Conservation (phyloP, 495 filamentous ascomycete genomes). For the Pyrenopolyporus hunteri region DNA sequence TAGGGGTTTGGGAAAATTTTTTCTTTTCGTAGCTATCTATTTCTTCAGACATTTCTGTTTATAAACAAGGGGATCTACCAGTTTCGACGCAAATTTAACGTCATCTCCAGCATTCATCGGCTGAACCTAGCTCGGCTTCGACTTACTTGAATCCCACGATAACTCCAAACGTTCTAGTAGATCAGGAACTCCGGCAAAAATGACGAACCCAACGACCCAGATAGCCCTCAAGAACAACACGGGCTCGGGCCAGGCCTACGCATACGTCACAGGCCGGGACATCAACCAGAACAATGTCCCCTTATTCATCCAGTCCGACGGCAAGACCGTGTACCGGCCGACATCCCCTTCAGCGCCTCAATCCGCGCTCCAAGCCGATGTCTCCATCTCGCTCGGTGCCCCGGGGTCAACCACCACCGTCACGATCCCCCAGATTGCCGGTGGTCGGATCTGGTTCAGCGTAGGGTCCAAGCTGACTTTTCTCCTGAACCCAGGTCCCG, state of each 20-base stretch:
- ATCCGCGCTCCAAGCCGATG: conserved; percentile 56
- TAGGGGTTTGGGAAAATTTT: not conserved
- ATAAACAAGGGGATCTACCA: not conserved
- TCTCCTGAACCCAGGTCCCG: conserved; percentile 70
- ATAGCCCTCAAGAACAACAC: conserved; percentile 70
- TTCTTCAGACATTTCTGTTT: not conserved
- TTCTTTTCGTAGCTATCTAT: conserved; percentile 4
- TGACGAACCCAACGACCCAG: conserved; percentile 55
- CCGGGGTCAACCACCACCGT: conserved; percentile 63
- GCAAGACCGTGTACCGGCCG: conserved; percentile 46
- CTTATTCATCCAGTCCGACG: conserved; percentile 67
- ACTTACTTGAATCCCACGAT: not conserved
- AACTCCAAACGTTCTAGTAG: not conserved
- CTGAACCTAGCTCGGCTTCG: not conserved
- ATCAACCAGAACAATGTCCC: conserved; percentile 64
- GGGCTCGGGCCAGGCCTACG: conserved; percentile 64
- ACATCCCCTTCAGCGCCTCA: conserved; percentile 35
- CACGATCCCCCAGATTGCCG: conserved; percentile 70
- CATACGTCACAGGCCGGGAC: conserved; percentile 72
- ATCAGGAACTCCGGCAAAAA: conserved; percentile 25
- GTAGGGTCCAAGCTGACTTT: conserved; percentile 64
- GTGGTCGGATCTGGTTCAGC: conserved; percentile 75
- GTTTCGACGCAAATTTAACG: not conserved
- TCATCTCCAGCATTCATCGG: conserved; percentile 1
- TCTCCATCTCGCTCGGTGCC: conserved; percentile 66